Evolutionary conservation across 257 asterid species (phyloP).

Genomic region (Lantana camara): DNA sequence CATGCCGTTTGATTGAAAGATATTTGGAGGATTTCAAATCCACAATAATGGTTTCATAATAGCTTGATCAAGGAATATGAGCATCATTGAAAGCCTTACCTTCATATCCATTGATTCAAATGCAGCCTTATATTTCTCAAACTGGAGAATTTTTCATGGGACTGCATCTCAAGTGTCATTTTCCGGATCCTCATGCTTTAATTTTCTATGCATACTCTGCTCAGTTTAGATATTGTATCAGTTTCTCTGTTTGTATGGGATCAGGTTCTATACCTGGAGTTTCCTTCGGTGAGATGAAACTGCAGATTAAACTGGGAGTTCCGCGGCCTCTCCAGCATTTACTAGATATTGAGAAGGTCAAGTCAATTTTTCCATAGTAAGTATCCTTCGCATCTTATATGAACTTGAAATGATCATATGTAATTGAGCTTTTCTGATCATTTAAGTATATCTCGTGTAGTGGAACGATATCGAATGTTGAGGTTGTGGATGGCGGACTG

Average conservation of each 20-base stretch:
- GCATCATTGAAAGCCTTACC: too few species aligned
- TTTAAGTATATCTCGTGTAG: constrained; percentile 34
- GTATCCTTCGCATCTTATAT: constrained; percentile 33
- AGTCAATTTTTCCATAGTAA: constrained; percentile 96
- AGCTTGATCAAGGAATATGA: too few species aligned
- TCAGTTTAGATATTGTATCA: not conserved
- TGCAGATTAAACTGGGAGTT: constrained; percentile 90
- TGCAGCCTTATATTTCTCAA: not conserved
- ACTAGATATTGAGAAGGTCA: constrained; percentile 83
- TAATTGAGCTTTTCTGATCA: constrained; percentile 10
- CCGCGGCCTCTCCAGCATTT: constrained; percentile 72
- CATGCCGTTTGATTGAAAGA: not conserved
- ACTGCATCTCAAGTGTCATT: not conserved
- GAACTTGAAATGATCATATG: constrained; percentile 7
- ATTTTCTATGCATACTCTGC: too few species aligned
- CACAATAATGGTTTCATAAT: too few species aligned
- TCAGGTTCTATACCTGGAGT: constrained; percentile 93
- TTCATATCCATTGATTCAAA: too few species aligned
- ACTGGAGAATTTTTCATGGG: not conserved
- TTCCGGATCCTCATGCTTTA: not conserved
- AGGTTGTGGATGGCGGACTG: constrained; percentile 90
- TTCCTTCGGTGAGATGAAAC: constrained; percentile 86
- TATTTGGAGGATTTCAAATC: too few species aligned
- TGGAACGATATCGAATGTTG: constrained; percentile 77
- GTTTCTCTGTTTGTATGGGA: too few species aligned